Percentiles rank a stretch among this genome's conserved stretches.
Conservation (phyloP, 768 basidiomycete species). For the Panaeolus papilionaceus region DNA sequence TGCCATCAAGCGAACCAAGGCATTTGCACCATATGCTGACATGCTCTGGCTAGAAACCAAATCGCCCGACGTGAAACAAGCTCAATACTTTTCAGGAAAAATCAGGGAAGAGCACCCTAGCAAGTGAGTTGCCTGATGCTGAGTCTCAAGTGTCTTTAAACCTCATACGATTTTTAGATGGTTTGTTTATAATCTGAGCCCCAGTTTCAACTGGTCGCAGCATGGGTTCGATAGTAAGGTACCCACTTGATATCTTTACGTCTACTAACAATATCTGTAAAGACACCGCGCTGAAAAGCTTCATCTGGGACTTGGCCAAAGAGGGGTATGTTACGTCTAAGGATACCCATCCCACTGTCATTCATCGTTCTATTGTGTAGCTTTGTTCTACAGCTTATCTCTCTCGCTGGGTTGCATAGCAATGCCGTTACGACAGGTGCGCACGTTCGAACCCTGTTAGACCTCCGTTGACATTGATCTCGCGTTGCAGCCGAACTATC, state of each 20-base stretch:
- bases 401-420: constrained; percentile 89
- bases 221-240: constrained; percentile 74
- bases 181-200: constrained; percentile 94
- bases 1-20: constrained; percentile 80
- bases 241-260: constrained; percentile 4
- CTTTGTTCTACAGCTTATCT: constrained; percentile 89
- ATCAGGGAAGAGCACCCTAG: constrained; percentile 76
- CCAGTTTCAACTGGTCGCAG: constrained; percentile 92
- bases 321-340: constrained; percentile 53
- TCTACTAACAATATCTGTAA: constrained; percentile 17
- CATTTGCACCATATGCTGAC: constrained; percentile 88
- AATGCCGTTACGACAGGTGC: constrained; percentile 79
- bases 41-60: constrained; percentile 95
- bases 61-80: constrained; percentile 82
- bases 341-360: background rate
- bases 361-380: constrained; percentile 41
- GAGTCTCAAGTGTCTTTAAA: background rate
- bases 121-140: constrained; percentile 53
- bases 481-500: constrained; percentile 72
- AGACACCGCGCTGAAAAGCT: constrained; percentile 82
- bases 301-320: constrained; percentile 89
- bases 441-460: constrained; percentile 23
- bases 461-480: constrained; percentile 10
- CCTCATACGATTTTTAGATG: constrained; percentile 47
- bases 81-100: constrained; percentile 75